Conservation (phyloP, 108 stramenopile species). For the Cyclotella sp. region DNA sequence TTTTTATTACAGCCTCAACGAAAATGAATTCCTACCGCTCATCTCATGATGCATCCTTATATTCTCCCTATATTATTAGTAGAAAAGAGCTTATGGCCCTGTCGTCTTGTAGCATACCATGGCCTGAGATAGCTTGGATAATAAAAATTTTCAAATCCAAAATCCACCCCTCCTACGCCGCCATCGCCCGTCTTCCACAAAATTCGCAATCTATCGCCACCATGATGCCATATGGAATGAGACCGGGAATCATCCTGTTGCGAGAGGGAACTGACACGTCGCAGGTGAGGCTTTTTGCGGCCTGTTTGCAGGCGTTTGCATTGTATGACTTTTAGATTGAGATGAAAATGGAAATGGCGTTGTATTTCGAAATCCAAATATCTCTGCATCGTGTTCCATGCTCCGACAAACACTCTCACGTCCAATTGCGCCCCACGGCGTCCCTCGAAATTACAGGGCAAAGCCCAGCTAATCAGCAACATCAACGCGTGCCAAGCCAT, state of each 20-base stretch:
- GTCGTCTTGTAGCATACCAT: too few species aligned
- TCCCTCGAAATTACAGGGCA: slow-evolving; percentile 77
- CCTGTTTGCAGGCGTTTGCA: neutral
- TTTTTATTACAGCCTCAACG: slow-evolving; percentile 5
- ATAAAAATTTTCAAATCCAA: neutral
- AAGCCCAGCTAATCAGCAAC: slow-evolving; percentile 97
- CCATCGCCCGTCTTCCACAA: neutral
- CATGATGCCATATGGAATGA: slow-evolving; percentile 61
- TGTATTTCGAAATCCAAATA: neutral
- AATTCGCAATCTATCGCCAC: slow-evolving; percentile 1
- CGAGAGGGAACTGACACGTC: slow-evolving; percentile 98
- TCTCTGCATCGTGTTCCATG: neutral
- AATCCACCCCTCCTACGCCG: neutral
- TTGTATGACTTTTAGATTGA: neutral
- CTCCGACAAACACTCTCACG: neutral
- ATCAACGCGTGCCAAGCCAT: slow-evolving; percentile 99
- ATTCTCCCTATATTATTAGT: too few species aligned
- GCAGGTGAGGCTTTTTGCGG: slow-evolving; percentile 61
- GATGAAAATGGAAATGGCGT: neutral
- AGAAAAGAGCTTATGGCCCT: too few species aligned
- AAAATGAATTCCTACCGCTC: too few species aligned
- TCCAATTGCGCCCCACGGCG: neutral
- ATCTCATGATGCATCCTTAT: too few species aligned
- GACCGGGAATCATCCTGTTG: slow-evolving; percentile 97
- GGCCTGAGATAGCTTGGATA: too few species aligned